Evolutionary conservation across 345 rosid genomes (phyloP), one percentile per base, ranked within the genome.

Genomic region (Barbarea vulgaris): DNA sequence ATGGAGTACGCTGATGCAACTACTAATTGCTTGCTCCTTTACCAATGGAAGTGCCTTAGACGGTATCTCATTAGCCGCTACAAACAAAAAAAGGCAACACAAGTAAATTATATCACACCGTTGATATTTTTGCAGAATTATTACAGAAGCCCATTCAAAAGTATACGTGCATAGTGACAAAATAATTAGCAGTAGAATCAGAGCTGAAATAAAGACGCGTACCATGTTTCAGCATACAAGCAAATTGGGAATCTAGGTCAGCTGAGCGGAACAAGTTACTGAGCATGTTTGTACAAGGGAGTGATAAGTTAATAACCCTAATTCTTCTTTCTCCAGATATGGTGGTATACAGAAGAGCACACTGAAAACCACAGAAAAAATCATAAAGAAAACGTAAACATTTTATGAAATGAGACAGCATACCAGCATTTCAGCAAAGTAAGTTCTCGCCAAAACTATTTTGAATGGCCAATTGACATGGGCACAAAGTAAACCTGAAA

Each of bases 161-260:
- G 41, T 27, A 57, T 36, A 42, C 5, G 18, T 42, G 48, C 39
- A n/a, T 64, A 42, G 18, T 37, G 69, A 12, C 6, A 47, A 57
- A 44, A 70, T 59, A 24, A n/a, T n/a, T 52, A 42, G 64, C 59
- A 27, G 70, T 27, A n/a, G 36, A 44, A 54, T 66, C 25, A 10
- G 25, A n/a, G n/a, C n/a, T n/a, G 47, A 46, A 50, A 50, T n/a
- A 79, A 44, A 27, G 33, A n/a, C n/a, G 7, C 72, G 6, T 55
- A 93, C 99, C 98, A 88, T 91, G 97, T 86, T 96, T 96, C 86
- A 96, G 73, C 87, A 91, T 84, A 82, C 98, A 93, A 42, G 94
- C 89, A 81, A 96, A 93, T 59, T 90, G 98, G 51, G 98, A 84
- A 81, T 96, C 99, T 78, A 93, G 76, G 85, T 93, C 99, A 80